Base-by-base conservation (phyloP, 108 stramenopile species). In the Aurantiochytrium sp. region DNA sequence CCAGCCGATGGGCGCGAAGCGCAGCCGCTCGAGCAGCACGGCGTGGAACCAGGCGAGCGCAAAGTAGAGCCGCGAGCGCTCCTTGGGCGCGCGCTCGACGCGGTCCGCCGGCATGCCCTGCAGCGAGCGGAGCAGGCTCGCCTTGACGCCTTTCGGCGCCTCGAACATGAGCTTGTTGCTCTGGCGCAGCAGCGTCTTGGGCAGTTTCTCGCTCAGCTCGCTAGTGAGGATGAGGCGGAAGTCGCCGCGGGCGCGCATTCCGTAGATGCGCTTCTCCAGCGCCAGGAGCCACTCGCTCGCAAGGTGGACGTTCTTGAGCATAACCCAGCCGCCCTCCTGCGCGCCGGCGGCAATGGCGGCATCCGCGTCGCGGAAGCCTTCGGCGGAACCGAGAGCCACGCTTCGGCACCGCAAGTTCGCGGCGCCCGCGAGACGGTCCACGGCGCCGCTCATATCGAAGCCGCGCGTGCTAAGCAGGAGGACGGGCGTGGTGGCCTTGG, bases 271-370 rank as follows among this genome's bases (percentile, higher is more conserved):
- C 91, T 98, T 98, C 73, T 98, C 98, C n/a, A 99, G 93, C 32
- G 94, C 94, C 50, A 88, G 93, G n/a, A 99, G 92, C 98, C 98
- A 99, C 65, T 97, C 97, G 37, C 41, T 94, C 69, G 97, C 97
- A n/a, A 99, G 90, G 90, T 99, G 99, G 24, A 94, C 92, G 89
- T 99, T 99, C 86, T 97, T 96, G 55, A 99, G 91, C 92, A 99
- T 93, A 5, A 99, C 98, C 99, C 99, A 99, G 30, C 93, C 94
- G 41, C 98, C 98, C 81, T 92, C 81, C 85, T 96, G 96, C 2
- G 94, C 89, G 6, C 95, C 97, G 36, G 91, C 65, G 22, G 91
- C 89, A 55, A 99, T 88, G 24, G 95, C 88, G n/a, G 88, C 89
- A 55, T 97, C 97, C 27, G 98, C 98, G 37, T 92, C 94, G 36